A percentile compares a stretch with the other conserved stretches of the same genome.
phyloP scores from a whole-genome alignment of 768 basidiomycete genomes.

The Boletus fagicola region DNA sequence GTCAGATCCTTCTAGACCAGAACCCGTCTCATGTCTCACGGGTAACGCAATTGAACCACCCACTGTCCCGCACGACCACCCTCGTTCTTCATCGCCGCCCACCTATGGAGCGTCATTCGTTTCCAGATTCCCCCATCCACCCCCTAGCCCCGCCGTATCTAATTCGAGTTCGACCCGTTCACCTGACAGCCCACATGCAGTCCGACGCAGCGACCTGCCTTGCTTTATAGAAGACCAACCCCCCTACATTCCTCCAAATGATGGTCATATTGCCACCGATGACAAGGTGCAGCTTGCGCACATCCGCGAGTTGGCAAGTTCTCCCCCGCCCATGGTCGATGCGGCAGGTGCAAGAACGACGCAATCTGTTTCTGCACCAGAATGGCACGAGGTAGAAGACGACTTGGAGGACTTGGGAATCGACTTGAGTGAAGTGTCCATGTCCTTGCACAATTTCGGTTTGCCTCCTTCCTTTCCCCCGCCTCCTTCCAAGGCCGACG shows the following conservation, averaged over 20 bases:
- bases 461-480: constrained; percentile 27
- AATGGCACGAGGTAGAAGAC: constrained; percentile 52
- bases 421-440: constrained; percentile 8
- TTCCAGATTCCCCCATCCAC: constrained; percentile 7
- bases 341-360: constrained; percentile 14
- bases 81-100: constrained; percentile 36
- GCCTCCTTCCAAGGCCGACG: constrained; percentile 41
- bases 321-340: constrained; percentile 39
- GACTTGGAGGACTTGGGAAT: constrained; percentile 28
- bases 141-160: constrained; percentile 4
- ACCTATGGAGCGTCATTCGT: constrained; percentile 43
- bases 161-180: constrained; percentile 11
- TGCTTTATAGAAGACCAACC: constrained; percentile 16
- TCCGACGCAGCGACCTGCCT: constrained; percentile 6
- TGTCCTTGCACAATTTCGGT: constrained; percentile 5
- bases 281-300: constrained; percentile 59
- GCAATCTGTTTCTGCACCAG: constrained; percentile 45
- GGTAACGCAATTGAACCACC: constrained; percentile 2
- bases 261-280: constrained; percentile 65
- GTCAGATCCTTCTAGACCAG: constrained; percentile 6
- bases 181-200: constrained; percentile 6
- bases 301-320: constrained; percentile 50
- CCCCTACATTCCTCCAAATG: constrained; percentile 33
- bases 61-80: constrained; percentile 9
- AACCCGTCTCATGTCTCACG: background rate